Conservation (phyloP, 2,329 filamentous ascomycete genomes). For the Colletotrichum sojae region DNA sequence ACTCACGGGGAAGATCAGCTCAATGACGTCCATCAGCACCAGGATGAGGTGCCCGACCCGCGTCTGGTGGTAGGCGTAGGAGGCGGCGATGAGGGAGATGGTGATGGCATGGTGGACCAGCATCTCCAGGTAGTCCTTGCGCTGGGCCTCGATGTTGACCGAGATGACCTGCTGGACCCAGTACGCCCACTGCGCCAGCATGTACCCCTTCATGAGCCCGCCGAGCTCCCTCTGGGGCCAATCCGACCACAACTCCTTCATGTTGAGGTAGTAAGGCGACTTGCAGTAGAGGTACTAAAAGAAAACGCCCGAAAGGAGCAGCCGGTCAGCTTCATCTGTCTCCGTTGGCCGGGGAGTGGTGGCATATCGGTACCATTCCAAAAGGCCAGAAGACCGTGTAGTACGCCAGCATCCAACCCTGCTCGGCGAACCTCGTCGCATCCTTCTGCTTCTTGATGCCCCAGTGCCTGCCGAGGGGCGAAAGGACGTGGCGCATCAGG, state of each 20-base stretch:
- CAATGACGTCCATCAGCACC: conserved; percentile 21
- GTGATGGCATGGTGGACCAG: conserved; percentile 75
- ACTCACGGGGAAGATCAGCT: conserved; percentile 14
- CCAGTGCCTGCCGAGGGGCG: too few species aligned
- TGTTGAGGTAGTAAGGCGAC: conserved; percentile 3
- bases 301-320: too few species aligned
- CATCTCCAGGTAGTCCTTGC: conserved; percentile 6
- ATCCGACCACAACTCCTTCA: conserved; percentile 13
- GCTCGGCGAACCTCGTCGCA: too few species aligned
- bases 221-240: conserved; percentile 16
- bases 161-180: conserved; percentile 31
- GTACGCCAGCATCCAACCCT: too few species aligned
- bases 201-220: conserved; percentile 25
- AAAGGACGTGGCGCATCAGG: conserved; percentile 11
- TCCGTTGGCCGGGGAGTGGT: too few species aligned
- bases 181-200: conserved; percentile 23
- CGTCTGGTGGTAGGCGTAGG: conserved; percentile 21
- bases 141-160: conserved; percentile 18
- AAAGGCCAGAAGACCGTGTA: too few species aligned
- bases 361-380: too few species aligned
- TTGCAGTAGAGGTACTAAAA: conserved; percentile 9
- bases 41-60: conserved; percentile 13
- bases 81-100: conserved; percentile 71
- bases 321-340: too few species aligned
- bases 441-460: too few species aligned